These are phyloP conservation scores for Curvularia sp. DNA, from an alignment of 2,329 filamentous ascomycete species.

Conservation along the genomic window DNA sequence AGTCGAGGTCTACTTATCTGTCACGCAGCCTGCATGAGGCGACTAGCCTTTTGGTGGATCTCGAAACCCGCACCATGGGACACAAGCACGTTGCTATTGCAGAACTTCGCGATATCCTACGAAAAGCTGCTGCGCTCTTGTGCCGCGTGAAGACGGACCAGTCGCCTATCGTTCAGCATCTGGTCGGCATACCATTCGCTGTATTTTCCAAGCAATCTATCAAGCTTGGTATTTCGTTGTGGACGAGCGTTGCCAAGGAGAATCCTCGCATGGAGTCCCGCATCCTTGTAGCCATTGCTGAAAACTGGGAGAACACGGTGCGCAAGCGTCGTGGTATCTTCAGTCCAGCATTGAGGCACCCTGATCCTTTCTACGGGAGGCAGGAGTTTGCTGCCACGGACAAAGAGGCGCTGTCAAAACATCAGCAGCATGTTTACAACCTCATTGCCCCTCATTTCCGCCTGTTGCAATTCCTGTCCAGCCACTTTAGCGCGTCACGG, in stretches of 20 bases:
- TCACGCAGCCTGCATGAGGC: slow-evolving; percentile 59
- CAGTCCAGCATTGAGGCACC: slow-evolving; percentile 72
- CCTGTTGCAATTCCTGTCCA: slow-evolving; percentile 86
- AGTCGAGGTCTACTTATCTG: slow-evolving; percentile 30
- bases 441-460: slow-evolving; percentile 85
- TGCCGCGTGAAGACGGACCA: slow-evolving; percentile 79
- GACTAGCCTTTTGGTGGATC: slow-evolving; percentile 69
- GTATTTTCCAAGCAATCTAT: slow-evolving; percentile 96
- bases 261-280: slow-evolving; percentile 87
- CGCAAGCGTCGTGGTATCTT: slow-evolving; percentile 82
- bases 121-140: slow-evolving; percentile 83
- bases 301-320: slow-evolving; percentile 89
- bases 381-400: slow-evolving; percentile 95
- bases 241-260: slow-evolving; percentile 96
- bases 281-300: slow-evolving; percentile 83
- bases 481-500: slow-evolving; percentile 93
- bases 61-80: slow-evolving; percentile 74
- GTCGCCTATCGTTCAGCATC: slow-evolving; percentile 79
- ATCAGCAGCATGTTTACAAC: slow-evolving; percentile 81
- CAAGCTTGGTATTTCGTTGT: slow-evolving; percentile 92
- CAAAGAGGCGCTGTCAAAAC: slow-evolving; percentile 73
- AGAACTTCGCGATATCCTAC: slow-evolving; percentile 81
- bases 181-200: slow-evolving; percentile 91
- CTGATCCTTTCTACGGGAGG: slow-evolving; percentile 88
- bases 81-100: slow-evolving; percentile 73